Percentiles rank a stretch among this genome's conserved stretches.
phyloP scores from a whole-genome alignment of 768 basidiomycete genomes.

The Russula virescens region DNA sequence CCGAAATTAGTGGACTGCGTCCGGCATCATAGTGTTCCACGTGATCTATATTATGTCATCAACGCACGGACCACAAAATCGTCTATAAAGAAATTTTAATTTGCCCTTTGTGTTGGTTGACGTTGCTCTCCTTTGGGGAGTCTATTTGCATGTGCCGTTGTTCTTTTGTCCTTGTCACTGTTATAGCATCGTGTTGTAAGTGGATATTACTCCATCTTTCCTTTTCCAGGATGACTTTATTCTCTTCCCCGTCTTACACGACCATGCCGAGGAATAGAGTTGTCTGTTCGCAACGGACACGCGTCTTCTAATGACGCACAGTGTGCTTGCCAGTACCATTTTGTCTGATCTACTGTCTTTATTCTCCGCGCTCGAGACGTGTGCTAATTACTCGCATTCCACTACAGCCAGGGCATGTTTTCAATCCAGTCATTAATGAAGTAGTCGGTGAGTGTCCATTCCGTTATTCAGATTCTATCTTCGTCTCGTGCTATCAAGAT shows the following conservation, averaged over 20 bases:
- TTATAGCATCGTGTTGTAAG: neutral
- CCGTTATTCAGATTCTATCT: neutral
- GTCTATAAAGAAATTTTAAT: neutral
- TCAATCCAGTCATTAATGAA: neutral
- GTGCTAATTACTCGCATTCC: neutral
- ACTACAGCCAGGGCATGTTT: neutral
- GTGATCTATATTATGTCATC: constrained; percentile 9
- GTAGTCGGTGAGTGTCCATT: neutral
- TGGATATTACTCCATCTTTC: neutral
- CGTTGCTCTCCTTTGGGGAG: too few species aligned
- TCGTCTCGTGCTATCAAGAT: constrained; percentile 8
- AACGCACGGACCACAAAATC: constrained; percentile 17
- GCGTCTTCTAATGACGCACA: constrained; percentile 52
- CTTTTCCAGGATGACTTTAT: constrained; percentile 55
- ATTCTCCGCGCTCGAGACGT: neutral
- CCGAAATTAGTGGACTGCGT: neutral
- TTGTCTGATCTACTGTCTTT: constrained; percentile 50
- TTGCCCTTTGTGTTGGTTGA: too few species aligned
- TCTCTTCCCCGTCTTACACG: constrained; percentile 92
- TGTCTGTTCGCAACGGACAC: constrained; percentile 72
- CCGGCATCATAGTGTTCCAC: neutral
- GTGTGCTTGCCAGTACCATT: constrained; percentile 89
- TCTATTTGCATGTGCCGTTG: too few species aligned
- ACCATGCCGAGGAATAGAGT: constrained; percentile 82
- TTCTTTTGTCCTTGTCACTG: neutral